Evolutionary conservation across 2,329 filamentous ascomycete species (phyloP).

Genomic region (Paecilomyces formosus): DNA sequence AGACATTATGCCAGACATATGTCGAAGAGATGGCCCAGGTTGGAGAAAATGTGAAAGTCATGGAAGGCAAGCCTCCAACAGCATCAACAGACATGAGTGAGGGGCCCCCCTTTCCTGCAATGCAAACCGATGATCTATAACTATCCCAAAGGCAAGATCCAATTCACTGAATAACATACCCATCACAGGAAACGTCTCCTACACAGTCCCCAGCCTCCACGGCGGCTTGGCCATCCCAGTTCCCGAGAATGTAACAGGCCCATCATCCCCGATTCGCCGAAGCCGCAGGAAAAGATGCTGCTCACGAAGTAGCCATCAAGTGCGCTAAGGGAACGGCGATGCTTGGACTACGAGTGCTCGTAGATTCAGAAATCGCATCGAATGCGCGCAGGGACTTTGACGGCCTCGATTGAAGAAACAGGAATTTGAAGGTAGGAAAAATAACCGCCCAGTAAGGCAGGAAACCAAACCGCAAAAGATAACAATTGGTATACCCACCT

Average conservation of each 20-base stretch:
- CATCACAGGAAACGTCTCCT: conserved; percentile 33
- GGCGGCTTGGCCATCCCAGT: conserved; percentile 37
- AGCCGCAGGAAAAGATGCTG: conserved; percentile 28
- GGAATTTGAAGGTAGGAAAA: not conserved
- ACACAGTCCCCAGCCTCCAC: conserved; percentile 38
- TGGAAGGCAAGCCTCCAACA: conserved; percentile 21
- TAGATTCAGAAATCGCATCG: not conserved
- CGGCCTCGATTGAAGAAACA: not conserved
- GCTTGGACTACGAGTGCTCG: conserved; percentile 1
- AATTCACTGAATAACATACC: not conserved
- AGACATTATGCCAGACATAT: conserved; percentile 30
- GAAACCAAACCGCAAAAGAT: no score
- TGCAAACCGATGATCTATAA: not conserved
- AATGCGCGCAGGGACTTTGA: not conserved
- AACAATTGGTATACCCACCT: no score
- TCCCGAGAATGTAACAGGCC: conserved; percentile 14
- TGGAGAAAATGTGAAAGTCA: conserved; percentile 21
- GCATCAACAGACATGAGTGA: conserved; percentile 33
- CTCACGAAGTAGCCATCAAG: conserved; percentile 27
- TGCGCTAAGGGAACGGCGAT: conserved; percentile 35
- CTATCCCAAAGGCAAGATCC: not conserved
- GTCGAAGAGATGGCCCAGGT: conserved; percentile 29
- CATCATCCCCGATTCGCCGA: conserved; percentile 31
- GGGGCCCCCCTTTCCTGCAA: not conserved
- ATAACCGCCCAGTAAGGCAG: no score